phyloP scores from a whole-genome alignment of 1,139 yeast genomes.

The Yamadazyma dendronema region DNA sequence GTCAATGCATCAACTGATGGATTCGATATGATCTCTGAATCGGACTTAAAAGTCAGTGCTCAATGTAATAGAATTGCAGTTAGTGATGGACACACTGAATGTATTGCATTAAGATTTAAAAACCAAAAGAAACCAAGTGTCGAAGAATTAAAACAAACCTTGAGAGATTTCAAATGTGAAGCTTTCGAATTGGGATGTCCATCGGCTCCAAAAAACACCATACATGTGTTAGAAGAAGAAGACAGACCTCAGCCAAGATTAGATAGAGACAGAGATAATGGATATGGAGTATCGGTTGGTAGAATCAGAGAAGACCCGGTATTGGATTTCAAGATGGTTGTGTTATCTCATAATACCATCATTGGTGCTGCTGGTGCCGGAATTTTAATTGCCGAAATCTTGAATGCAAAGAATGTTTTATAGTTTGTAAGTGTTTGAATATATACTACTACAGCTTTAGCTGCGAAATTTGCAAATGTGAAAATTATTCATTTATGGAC shows the following conservation, averaged over 20 bases:
- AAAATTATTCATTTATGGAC: too few species aligned
- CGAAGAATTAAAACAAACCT: slow-evolving; percentile 69
- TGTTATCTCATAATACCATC: slow-evolving; percentile 91
- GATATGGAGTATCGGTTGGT: slow-evolving; percentile 95
- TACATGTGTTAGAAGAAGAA: slow-evolving; percentile 84
- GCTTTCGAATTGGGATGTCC: slow-evolving; percentile 75
- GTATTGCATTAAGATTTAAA: slow-evolving; percentile 83
- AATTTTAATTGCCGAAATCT: slow-evolving; percentile 87
- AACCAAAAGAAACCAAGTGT: slow-evolving; percentile 81
- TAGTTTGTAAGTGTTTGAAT: slow-evolving; percentile 57
- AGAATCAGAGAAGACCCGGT: slow-evolving; percentile 92
- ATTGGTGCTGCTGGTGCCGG: slow-evolving; percentile 99
- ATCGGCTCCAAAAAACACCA: slow-evolving; percentile 91
- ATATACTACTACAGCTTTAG: too few species aligned
- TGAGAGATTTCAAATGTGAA: slow-evolving; percentile 79
- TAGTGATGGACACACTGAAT: slow-evolving; percentile 96
- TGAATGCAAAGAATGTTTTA: slow-evolving; percentile 73
- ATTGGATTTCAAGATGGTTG: slow-evolving; percentile 93
- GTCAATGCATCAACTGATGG: slow-evolving; percentile 53
- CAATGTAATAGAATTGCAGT: slow-evolving; percentile 97
- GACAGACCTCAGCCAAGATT: slow-evolving; percentile 98
- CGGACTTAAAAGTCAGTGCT: slow-evolving; percentile 84
- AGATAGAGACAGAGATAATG: slow-evolving; percentile 93
- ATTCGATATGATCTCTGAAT: slow-evolving; percentile 61
- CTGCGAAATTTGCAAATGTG: too few species aligned